Evolutionary conservation across 176 grass and related monocot genomes (phyloP).

Genomic region (Coix lacrymajobi): DNA sequence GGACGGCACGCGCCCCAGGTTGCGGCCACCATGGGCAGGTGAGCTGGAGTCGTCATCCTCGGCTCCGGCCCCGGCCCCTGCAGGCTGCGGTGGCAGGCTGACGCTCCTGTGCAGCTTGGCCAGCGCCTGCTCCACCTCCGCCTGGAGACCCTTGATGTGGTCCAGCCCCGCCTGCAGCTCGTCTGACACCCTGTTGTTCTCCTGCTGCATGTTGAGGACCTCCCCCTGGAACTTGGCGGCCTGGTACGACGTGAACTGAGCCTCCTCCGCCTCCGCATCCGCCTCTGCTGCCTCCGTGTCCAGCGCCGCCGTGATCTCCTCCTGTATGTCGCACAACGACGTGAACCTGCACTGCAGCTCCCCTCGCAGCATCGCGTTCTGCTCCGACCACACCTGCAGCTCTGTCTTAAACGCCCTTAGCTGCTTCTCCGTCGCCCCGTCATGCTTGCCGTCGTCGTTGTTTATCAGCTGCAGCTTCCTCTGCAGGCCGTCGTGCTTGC

Average conservation of each 20-base stretch:
- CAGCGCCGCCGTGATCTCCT: conserved; percentile 61
- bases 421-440: conserved; percentile 33
- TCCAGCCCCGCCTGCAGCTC: conserved; percentile 69
- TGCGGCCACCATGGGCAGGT: not conserved
- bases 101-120: conserved; percentile 44
- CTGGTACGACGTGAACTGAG: conserved; percentile 62
- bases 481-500: conserved; percentile 35
- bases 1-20: not conserved
- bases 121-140: conserved; percentile 58
- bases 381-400: conserved; percentile 89
- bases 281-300: not conserved
- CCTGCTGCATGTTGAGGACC: conserved; percentile 89
- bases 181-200: conserved; percentile 72
- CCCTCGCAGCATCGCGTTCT: conserved; percentile 56
- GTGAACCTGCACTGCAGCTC: conserved; percentile 65
- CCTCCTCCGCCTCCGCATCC: conserved; percentile 4
- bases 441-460: not conserved
- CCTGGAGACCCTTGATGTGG: conserved; percentile 67
- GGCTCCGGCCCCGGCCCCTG: not conserved
- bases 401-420: conserved; percentile 80
- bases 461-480: conserved; percentile 24
- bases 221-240: conserved; percentile 89
- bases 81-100: not conserved
- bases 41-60: not conserved
- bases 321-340: conserved; percentile 61